These are phyloP conservation scores for Arachis monticola DNA, from an alignment of 331 rosid species.

Conservation along the genomic window DNA sequence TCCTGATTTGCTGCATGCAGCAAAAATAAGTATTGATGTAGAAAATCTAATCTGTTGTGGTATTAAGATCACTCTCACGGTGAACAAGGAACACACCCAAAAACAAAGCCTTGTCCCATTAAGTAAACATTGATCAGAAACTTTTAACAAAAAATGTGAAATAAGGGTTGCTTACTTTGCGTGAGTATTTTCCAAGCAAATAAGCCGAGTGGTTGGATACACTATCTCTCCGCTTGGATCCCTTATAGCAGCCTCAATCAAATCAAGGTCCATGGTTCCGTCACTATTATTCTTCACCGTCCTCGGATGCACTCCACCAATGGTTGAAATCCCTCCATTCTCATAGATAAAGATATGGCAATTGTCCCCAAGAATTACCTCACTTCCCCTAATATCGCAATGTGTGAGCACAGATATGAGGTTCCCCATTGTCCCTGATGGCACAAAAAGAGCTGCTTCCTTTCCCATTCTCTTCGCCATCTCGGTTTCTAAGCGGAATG, in stretches of 20 bases:
- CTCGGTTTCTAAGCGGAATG: conserved; percentile 66
- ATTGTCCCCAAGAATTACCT: conserved; percentile 85
- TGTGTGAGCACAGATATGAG: conserved; percentile 85
- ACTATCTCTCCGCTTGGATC: conserved; percentile 67
- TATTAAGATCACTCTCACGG: conserved; percentile 10
- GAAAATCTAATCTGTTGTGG: not conserved
- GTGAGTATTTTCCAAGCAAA: conserved; percentile 93
- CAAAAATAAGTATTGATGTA: not conserved
- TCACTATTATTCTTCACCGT: conserved; percentile 68
- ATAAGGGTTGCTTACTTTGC: conserved; percentile 63
- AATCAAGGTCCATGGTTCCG: conserved; percentile 86
- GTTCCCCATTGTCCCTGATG: conserved; percentile 98
- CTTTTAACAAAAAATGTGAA: not conserved
- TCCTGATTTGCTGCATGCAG: not conserved
- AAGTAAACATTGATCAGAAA: not conserved
- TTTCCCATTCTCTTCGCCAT: conserved; percentile 79
- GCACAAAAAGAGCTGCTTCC: conserved; percentile 89
- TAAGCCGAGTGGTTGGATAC: conserved; percentile 82
- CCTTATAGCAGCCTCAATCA: conserved; percentile 80
- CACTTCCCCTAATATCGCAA: conserved; percentile 93
- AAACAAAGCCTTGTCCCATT: too few species aligned
- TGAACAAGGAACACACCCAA: too few species aligned
- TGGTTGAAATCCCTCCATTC: conserved; percentile 92
- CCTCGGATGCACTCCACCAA: conserved; percentile 94
- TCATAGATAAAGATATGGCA: conserved; percentile 77